A percentile compares a stretch with the other conserved stretches of the same genome.
phyloP scores from a whole-genome alignment of 164 flowering plant genomes.

The Tetrastigma voinierianum region DNA sequence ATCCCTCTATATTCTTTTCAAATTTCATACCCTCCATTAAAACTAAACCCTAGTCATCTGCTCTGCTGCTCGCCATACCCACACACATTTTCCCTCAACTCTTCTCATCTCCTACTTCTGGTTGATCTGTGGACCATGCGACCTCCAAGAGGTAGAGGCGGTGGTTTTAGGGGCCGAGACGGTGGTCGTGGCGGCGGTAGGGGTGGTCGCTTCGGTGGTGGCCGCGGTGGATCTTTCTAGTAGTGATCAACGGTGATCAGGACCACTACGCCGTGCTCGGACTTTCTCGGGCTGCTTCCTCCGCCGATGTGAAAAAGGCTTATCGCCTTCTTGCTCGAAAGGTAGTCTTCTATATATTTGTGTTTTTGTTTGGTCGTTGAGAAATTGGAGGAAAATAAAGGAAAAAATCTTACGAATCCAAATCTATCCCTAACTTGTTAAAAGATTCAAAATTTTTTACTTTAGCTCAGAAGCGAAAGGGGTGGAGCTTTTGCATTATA shows the following conservation, averaged over 20 bases:
- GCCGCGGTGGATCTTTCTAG: constrained; percentile 6
- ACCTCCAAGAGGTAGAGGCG: too few species aligned
- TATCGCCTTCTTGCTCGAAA: constrained; percentile 84
- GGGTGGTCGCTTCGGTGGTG: neutral
- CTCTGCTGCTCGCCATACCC: too few species aligned
- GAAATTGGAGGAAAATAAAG: neutral
- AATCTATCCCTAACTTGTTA: neutral
- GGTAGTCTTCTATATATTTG: constrained; percentile 30
- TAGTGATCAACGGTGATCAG: constrained; percentile 37
- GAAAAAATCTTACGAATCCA: neutral
- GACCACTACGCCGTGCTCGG: constrained; percentile 75
- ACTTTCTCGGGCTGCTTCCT: constrained; percentile 44
- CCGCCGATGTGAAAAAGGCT: constrained; percentile 66
- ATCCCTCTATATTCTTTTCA: constrained; percentile 1
- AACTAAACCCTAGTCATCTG: too few species aligned
- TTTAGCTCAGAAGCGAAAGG: too few species aligned
- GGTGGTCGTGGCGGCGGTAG: constrained; percentile 3
- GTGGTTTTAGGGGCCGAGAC: constrained; percentile 31
- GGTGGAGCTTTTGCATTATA: too few species aligned
- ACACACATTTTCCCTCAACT: too few species aligned
- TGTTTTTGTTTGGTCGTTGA: neutral
- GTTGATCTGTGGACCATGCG: too few species aligned
- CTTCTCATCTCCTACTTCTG: too few species aligned
- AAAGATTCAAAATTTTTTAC: too few species aligned
- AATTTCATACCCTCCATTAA: constrained; percentile 6